Percentiles rank a stretch among this genome's conserved stretches.
Conservation (phyloP, 1,139 yeast species). For the Nakaseomyces sp. region DNA sequence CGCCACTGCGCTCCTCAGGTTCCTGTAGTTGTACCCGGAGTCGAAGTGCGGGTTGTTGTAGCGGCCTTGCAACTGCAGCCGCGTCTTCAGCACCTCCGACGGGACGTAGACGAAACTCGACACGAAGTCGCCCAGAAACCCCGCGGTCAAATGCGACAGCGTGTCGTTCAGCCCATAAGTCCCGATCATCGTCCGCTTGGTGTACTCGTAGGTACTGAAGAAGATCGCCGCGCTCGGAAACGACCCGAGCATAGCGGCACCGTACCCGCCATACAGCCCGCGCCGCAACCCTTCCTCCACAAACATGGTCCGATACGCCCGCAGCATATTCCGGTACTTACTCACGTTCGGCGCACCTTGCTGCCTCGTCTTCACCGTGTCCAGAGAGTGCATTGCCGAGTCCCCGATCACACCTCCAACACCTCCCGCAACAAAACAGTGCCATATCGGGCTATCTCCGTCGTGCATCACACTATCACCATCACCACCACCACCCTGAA, state of each 20-base stretch:
- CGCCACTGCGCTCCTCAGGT: slow-evolving; percentile 56
- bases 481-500: slow-evolving; percentile 8
- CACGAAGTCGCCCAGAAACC: slow-evolving; percentile 83
- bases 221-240: slow-evolving; percentile 90
- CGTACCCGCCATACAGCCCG: slow-evolving; percentile 87
- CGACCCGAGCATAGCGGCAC: slow-evolving; percentile 85
- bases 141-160: slow-evolving; percentile 69
- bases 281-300: slow-evolving; percentile 74
- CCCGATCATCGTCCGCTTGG: slow-evolving; percentile 62
- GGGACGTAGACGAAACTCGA: slow-evolving; percentile 95
- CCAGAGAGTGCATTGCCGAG: slow-evolving; percentile 86
- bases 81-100: slow-evolving; percentile 87
- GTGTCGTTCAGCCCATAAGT: slow-evolving; percentile 69
- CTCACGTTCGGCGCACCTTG: slow-evolving; percentile 73
- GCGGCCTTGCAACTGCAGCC: slow-evolving; percentile 85
- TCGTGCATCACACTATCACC: too few species aligned
- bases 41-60: slow-evolving; percentile 68
- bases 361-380: slow-evolving; percentile 93
- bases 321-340: slow-evolving; percentile 59
- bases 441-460: slow-evolving; percentile 43
- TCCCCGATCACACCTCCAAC: slow-evolving; percentile 94
- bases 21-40: slow-evolving; percentile 81
- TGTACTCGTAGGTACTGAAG: slow-evolving; percentile 78
- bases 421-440: slow-evolving; percentile 82
- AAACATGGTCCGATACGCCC: slow-evolving; percentile 65